Evolutionary conservation across 371 early-diverging fungal species (phyloP), one percentile per base, ranked within the genome.

Genomic region (Coemansia sp.): DNA sequence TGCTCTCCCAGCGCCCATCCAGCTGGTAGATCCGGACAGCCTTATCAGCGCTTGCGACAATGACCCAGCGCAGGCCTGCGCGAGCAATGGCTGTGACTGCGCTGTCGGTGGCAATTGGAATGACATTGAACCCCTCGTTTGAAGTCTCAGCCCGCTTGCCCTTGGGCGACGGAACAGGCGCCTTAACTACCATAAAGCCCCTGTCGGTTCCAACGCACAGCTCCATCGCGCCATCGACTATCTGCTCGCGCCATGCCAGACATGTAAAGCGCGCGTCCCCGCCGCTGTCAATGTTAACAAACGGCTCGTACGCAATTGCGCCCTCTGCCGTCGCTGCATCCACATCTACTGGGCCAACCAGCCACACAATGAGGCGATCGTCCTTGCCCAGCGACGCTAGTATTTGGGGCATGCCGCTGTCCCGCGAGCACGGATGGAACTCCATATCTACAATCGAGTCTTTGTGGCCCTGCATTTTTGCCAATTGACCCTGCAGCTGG

Each of bases 381-480:
- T 75, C 75, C 40, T 75, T 75, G 60, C 75, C 75, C 52, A 75
- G 47, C 33, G 75, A 70, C 0, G 75, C 75, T 6, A 75, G 71
- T 2, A 75, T 59, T 67, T 75, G 75, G 11, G 67, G 75, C 75
- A 63, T 66, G 9, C 37, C 64, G 2, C 54, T 51, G 21, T 70
- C 67, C 39, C 57, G 51, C 28, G 75, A 75, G 67, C 75, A 71
- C 20, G 75, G 75, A 23, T 75, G 75, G 64, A 75, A 75, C 14
- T 70, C 75, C 75, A 75, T 63, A 40, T 75, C 75, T 14, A 71
- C 42, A 50, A 75, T 75, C 16, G 67, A 63, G 51, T 75, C 71
- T 14, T 66, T 75, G 54, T 75, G 75, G 21, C 75, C 75, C 53
- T 56, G 64, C 75, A 75, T 75, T 56, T 70, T 75, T 11, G 71